Base-by-base conservation (phyloP, 163 green algal species). In the Chlorella variabilis region DNA sequence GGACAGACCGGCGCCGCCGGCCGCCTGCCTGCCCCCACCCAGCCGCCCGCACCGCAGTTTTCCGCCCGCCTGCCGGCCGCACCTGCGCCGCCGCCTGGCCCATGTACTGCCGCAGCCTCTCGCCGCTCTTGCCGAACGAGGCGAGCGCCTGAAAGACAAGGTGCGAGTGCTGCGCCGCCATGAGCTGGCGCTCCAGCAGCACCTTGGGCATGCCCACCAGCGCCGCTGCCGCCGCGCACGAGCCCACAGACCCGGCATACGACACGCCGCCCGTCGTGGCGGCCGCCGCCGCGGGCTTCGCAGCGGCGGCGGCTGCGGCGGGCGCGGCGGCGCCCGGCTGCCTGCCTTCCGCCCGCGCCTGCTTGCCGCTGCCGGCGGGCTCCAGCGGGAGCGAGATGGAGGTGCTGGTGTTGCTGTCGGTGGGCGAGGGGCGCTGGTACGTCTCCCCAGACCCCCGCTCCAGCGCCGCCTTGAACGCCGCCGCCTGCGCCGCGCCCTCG, bases 401-500 rank as follows among this genome's bases (percentile, higher is more conserved):
- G 9, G 78, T 68, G 36, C 77, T 84, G 13, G 59, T 63, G 71
- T 78, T 84, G 83, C 59, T 79, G 83, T 87, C 83, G 20, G 77
- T 84, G 38, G 83, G 83, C 9, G 83, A 87, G 39, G 71, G 71
- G 13, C 83, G 77, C 73, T 81, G 69, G 71, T 82, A 87, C 29
- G 77, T 87, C 77, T 87, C 83, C 25, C 83, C 83, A 23, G 34
- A 56, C 0, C n/a, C 69, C 49, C 58, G 66, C 69, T 84, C 78
- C 41, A 84, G 25, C 33, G 78, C 78, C 33, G 69, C 31, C 13
- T 45, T 27, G n/a, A 84, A 80, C 9, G 56, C 58, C 3, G 42
- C 29, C 41, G 63, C 58, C 49, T 49, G 38, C 31, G 41, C 38
- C 23, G n/a, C n/a, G 13, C 61, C 48, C 58, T 79, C 78, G 63